Percentiles rank a stretch among this genome's conserved stretches.
These are phyloP conservation scores for Coemansia sp. DNA, from an alignment of 192 early-diverging fungal genomes.

Conservation along the genomic window DNA sequence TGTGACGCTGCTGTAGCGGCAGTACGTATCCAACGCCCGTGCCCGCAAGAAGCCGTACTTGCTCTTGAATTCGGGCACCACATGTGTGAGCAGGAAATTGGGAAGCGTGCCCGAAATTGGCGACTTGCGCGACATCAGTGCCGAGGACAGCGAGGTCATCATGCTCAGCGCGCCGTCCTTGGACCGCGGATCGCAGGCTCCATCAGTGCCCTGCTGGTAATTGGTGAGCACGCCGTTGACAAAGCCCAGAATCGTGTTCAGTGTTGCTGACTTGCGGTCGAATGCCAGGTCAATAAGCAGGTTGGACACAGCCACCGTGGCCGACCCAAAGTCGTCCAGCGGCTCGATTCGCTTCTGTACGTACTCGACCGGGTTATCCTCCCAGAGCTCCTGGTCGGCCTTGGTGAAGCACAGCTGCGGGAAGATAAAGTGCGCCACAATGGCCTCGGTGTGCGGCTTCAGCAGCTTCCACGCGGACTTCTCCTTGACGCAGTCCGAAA, in stretches of 20 bases:
- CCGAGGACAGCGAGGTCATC: slow-evolving; percentile 70
- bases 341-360: slow-evolving; percentile 76
- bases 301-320: slow-evolving; percentile 65
- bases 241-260: slow-evolving; percentile 73
- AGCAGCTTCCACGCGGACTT: slow-evolving; percentile 88
- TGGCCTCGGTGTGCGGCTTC: slow-evolving; percentile 74
- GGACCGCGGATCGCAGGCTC: slow-evolving; percentile 63
- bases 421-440: slow-evolving; percentile 89
- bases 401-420: slow-evolving; percentile 86
- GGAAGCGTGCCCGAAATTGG: slow-evolving; percentile 74
- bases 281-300: slow-evolving; percentile 77
- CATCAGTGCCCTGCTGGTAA: slow-evolving; percentile 65
- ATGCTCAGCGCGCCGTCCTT: slow-evolving; percentile 92
- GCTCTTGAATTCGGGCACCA: slow-evolving; percentile 89
- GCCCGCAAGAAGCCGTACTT: slow-evolving; percentile 76
- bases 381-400: slow-evolving; percentile 86
- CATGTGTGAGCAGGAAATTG: slow-evolving; percentile 75
- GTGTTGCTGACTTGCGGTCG: slow-evolving; percentile 72
- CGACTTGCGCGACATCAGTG: slow-evolving; percentile 68
- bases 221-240: slow-evolving; percentile 69
- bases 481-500: slow-evolving; percentile 79
- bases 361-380: slow-evolving; percentile 89
- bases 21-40: slow-evolving; percentile 58
- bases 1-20: slow-evolving; percentile 58
- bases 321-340: slow-evolving; percentile 81